These are phyloP conservation scores for Geoglossum cookeanum DNA, from an alignment of 2,329 filamentous ascomycete genomes.

Conservation along the genomic window DNA sequence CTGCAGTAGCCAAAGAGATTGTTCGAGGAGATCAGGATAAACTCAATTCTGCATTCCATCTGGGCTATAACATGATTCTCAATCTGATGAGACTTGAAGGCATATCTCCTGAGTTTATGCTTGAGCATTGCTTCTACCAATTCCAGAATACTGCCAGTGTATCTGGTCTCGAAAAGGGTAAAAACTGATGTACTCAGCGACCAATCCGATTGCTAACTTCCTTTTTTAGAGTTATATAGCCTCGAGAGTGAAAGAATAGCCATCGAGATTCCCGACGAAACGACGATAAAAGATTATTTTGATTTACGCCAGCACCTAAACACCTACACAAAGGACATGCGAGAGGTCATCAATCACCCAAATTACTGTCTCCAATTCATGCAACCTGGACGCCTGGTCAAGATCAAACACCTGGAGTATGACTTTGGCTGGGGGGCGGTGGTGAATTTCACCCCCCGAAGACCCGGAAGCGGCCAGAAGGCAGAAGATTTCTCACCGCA, in stretches of 20 bases:
- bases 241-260: slow-evolving; percentile 56
- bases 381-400: slow-evolving; percentile 70
- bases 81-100: slow-evolving; percentile 95
- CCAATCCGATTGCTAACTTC: not conserved
- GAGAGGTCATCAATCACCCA: slow-evolving; percentile 78
- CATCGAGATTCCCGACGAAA: slow-evolving; percentile 68
- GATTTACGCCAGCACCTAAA: slow-evolving; percentile 71
- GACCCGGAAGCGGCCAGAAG: slow-evolving; percentile 42
- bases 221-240: slow-evolving; percentile 43
- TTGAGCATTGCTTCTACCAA: slow-evolving; percentile 95
- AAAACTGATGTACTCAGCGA: not conserved
- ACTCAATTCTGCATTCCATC: slow-evolving; percentile 90
- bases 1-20: slow-evolving; percentile 80
- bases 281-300: slow-evolving; percentile 84
- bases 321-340: slow-evolving; percentile 72
- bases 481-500: slow-evolving; percentile 52
- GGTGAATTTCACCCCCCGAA: slow-evolving; percentile 50
- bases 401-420: slow-evolving; percentile 57
- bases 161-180: slow-evolving; percentile 54
- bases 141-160: slow-evolving; percentile 92
- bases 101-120: slow-evolving; percentile 97
- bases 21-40: slow-evolving; percentile 94
- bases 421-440: slow-evolving; percentile 95
- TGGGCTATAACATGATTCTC: slow-evolving; percentile 98
- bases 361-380: slow-evolving; percentile 71